Base-by-base conservation (phyloP, 2,329 filamentous ascomycete genomes). In the Hymenoscyphus albidus region DNA sequence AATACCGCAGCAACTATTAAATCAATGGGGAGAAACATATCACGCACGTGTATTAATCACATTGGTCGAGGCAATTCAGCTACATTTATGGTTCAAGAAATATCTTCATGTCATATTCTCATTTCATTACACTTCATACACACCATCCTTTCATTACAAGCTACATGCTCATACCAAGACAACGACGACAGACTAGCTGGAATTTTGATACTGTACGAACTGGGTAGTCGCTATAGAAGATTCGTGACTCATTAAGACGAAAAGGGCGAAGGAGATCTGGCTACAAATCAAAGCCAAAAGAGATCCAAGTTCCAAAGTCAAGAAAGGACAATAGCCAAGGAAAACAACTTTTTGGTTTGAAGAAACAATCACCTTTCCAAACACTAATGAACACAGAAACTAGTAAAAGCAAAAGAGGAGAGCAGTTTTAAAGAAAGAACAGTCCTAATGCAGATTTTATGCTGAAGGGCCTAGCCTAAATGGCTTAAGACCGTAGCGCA, bases 221-320 rank as follows among this genome's bases (percentile, higher is more conserved):
- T 69, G 74, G 74, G 74, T 76, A 75, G 73, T 75, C 74, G 74
- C 74, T 74, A 71, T 74, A 76, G 73, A 72, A 75, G 73, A 76
- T 75, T 76, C 74, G 74, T 76, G 68, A 70, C 71, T 74, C 74
- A 73, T 76, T 65, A 76, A 64, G 69, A 72, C 64, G 70, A 68
- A 70, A 65, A 58, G 57, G 63, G 67, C 67, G 66, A 72, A 72
- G 62, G 71, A 72, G 66, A 72, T 68, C 67, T 55, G 68, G 66
- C 68, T 63, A 70, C 64, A 72, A 70, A 70, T 68, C 68, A 71
- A 71, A 68, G 64, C 69, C 67, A 66, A 65, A 66, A 64, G 35
- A 55, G 42, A 61, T 54, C 48, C 42, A 61, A 54, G 59, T 70
- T 70, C 69, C 69, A 71, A 68, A 68, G 68, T 69, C 69, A 63